Percentiles rank a stretch among this genome's conserved stretches.
Evolutionary conservation across 106 monocot genomes (phyloP).

Genomic region (Dioscorea alata): DNA sequence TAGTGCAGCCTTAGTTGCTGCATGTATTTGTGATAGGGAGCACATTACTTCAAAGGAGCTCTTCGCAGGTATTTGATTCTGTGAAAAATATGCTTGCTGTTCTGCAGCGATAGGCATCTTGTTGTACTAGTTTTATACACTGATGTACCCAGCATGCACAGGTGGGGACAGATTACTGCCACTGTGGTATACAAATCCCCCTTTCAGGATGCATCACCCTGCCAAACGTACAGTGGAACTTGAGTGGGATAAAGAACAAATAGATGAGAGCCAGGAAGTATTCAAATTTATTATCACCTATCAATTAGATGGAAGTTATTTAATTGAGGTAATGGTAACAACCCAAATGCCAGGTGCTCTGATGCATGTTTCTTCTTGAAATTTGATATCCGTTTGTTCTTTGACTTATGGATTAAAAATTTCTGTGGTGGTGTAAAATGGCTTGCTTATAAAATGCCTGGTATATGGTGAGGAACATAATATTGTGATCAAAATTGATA

Average conservation of each 20-base stretch:
- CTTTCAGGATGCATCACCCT: constrained; percentile 95
- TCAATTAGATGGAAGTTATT: constrained; percentile 57
- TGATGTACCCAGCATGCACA: constrained; percentile 11
- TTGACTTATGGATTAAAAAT: no score
- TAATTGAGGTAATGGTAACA: constrained; percentile 43
- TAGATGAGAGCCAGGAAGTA: constrained; percentile 27
- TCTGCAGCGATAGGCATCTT: not conserved
- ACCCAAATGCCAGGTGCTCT: no score
- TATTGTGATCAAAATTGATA: no score
- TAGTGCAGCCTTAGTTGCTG: constrained; percentile 66
- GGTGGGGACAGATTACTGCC: constrained; percentile 46
- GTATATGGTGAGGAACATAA: no score
- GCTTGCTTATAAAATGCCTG: no score
- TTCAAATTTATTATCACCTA: constrained; percentile 52
- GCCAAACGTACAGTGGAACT: constrained; percentile 60
- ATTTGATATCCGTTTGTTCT: no score
- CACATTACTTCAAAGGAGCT: constrained; percentile 30
- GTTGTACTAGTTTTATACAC: not conserved
- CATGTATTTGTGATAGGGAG: constrained; percentile 72
- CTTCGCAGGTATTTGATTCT: constrained; percentile 30
- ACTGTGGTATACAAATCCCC: constrained; percentile 78
- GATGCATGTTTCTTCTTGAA: no score
- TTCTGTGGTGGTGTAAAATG: no score
- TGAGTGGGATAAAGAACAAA: constrained; percentile 79
- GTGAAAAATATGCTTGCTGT: not conserved